phyloP scores from a whole-genome alignment of 2,329 filamentous ascomycete species.

The Fusarium pseudograminearum region DNA sequence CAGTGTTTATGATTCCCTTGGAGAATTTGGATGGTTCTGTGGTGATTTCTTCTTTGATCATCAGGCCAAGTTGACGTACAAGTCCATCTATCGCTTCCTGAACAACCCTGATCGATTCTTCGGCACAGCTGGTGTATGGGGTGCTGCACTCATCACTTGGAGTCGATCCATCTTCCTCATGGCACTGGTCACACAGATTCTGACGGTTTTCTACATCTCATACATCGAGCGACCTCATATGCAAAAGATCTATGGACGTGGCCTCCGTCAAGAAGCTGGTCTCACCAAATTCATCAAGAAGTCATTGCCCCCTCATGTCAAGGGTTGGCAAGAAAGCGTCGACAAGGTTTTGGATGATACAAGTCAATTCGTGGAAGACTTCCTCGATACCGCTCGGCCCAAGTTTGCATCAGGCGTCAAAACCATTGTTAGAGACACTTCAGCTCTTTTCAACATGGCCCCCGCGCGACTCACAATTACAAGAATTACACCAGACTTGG shows the following conservation, averaged over 20 bases:
- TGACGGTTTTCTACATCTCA: constrained; percentile 89
- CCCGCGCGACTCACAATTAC: constrained; percentile 88
- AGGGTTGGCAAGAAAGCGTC: constrained; percentile 85
- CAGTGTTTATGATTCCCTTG: constrained; percentile 94
- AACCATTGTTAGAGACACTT: constrained; percentile 88
- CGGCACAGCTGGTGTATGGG: constrained; percentile 95
- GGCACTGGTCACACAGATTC: constrained; percentile 84
- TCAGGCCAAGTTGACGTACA: constrained; percentile 89
- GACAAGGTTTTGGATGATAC: constrained; percentile 90
- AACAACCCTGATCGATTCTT: constrained; percentile 98
- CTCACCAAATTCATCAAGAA: constrained; percentile 91
- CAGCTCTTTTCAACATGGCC: constrained; percentile 88
- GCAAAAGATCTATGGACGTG: constrained; percentile 94
- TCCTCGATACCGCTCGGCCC: constrained; percentile 85
- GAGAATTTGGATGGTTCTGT: constrained; percentile 99
- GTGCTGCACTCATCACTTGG: constrained; percentile 91
- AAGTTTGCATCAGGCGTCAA: constrained; percentile 89
- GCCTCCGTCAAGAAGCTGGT: constrained; percentile 86
- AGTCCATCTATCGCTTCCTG: constrained; percentile 96
- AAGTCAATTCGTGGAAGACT: constrained; percentile 89
- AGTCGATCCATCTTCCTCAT: constrained; percentile 88
- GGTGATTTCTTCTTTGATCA: constrained; percentile 98
- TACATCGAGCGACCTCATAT: constrained; percentile 97
- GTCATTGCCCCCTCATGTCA: constrained; percentile 84
- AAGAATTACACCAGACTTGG: constrained; percentile 80